phyloP scores from a whole-genome alignment of 1,284 basidiomycete genomes.

The Ustanciosporium gigantosporum region DNA sequence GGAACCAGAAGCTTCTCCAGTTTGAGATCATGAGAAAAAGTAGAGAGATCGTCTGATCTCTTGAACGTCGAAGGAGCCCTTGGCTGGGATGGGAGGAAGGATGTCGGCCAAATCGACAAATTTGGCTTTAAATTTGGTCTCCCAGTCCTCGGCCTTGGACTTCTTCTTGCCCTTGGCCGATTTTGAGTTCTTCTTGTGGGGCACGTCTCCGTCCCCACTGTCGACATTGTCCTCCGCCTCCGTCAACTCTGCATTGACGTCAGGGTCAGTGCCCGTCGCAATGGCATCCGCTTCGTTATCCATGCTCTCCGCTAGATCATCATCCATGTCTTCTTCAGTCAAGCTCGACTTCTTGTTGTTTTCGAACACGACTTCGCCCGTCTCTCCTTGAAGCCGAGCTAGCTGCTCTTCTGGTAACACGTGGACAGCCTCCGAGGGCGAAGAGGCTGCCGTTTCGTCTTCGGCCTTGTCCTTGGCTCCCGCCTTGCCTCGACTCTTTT shows the following conservation, averaged over 20 bases:
- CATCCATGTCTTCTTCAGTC: constrained; percentile 5
- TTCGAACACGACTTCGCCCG: constrained; percentile 14
- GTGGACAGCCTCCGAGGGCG: constrained; percentile 13
- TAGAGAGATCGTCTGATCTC: constrained; percentile 66
- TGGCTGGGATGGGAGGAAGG: constrained; percentile 79
- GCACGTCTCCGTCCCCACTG: constrained; percentile 1
- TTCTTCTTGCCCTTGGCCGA: constrained; percentile 4
- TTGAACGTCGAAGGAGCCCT: constrained; percentile 85
- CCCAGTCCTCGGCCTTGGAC: constrained; percentile 7
- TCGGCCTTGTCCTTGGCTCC: too few species aligned
- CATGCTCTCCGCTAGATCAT: too few species aligned
- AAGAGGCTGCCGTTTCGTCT: neutral
- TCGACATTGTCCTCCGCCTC: constrained; percentile 6
- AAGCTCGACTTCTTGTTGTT: constrained; percentile 6
- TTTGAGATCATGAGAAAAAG: constrained; percentile 59
- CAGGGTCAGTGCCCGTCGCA: neutral
- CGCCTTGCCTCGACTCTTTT: neutral
- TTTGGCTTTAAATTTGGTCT: constrained; percentile 45
- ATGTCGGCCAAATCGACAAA: constrained; percentile 78
- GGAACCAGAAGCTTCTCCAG: too few species aligned
- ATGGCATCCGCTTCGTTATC: constrained; percentile 1
- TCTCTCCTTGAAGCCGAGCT: constrained; percentile 17
- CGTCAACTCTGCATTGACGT: neutral
- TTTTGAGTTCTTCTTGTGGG: constrained; percentile 7
- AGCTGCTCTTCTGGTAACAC: constrained; percentile 28